Conservation (phyloP, 371 early-diverging fungal species). For the Actinomucor elegans region DNA sequence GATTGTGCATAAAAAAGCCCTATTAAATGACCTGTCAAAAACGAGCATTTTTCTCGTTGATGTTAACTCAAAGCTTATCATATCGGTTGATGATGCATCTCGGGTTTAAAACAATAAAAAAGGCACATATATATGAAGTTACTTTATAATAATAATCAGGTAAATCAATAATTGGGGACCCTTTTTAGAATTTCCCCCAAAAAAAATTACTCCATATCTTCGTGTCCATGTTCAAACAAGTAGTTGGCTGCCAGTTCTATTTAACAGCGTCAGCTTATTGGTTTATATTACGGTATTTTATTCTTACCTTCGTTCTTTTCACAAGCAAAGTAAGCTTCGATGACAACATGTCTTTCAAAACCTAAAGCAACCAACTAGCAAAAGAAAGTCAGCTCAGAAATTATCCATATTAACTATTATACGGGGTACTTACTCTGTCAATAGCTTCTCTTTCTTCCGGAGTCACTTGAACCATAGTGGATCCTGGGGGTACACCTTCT, state of each 20-base stretch:
- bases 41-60: no score
- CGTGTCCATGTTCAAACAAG: conserved; percentile 75
- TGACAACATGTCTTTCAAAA: conserved; percentile 76
- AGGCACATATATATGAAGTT: no score
- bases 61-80: no score
- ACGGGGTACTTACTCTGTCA: conserved; percentile 73
- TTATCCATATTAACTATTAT: no score
- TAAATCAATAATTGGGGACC: conserved; percentile 6
- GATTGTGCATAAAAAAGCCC: no score
- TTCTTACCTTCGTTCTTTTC: conserved; percentile 88
- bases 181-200: background rate
- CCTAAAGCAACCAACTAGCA: conserved; percentile 84
- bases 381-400: background rate
- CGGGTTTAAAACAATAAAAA: no score
- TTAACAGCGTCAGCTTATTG: background rate
- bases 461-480: conserved; percentile 78
- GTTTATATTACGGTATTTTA: background rate
- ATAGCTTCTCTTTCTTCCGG: conserved; percentile 92
- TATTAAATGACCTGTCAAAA: no score
- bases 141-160: no score
- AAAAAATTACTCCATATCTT: conserved; percentile 1
- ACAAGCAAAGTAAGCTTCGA: conserved; percentile 96
- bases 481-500: conserved; percentile 48
- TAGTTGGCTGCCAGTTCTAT: conserved; percentile 93
- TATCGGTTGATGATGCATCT: no score